These are phyloP conservation scores for Trichoderma arundinaceum DNA, from an alignment of 2,329 filamentous ascomycete species.

Conservation along the genomic window DNA sequence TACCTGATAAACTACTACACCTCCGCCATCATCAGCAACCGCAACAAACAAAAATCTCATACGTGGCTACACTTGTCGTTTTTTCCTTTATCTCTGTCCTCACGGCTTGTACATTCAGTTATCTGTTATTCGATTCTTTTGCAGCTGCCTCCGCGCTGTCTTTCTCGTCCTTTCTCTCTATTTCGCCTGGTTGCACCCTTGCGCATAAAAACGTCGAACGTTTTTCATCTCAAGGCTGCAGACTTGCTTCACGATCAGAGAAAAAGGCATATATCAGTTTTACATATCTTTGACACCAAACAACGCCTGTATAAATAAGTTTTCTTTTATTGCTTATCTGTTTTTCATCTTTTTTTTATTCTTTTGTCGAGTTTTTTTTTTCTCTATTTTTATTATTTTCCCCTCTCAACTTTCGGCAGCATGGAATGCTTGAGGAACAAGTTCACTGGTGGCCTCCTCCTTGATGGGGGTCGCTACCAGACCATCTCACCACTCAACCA, in stretches of 20 bases:
- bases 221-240: slow-evolving; percentile 21
- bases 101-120: slow-evolving; percentile 45
- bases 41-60: slow-evolving; percentile 33
- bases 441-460: slow-evolving; percentile 78
- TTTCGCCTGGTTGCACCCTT: slow-evolving; percentile 7
- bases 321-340: slow-evolving; percentile 26
- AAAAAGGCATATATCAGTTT: slow-evolving; percentile 33
- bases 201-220: slow-evolving; percentile 30
- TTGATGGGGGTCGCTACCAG: slow-evolving; percentile 81
- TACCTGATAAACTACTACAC: slow-evolving; percentile 48
- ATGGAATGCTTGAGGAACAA: slow-evolving; percentile 88
- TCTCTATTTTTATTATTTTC: slow-evolving; percentile 30
- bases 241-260: slow-evolving; percentile 21
- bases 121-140: slow-evolving; percentile 33
- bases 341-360: slow-evolving; percentile 27
- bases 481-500: slow-evolving; percentile 95
- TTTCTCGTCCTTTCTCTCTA: slow-evolving; percentile 22
- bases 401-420: slow-evolving; percentile 36
- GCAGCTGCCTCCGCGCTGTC: slow-evolving; percentile 31
- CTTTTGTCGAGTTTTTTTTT: slow-evolving; percentile 7
- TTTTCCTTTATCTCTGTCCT: slow-evolving; percentile 47
- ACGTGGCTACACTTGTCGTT: slow-evolving; percentile 36
- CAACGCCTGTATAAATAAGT: slow-evolving; percentile 42
- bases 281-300: slow-evolving; percentile 28
- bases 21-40: slow-evolving; percentile 35